Evolutionary conservation across 1,284 basidiomycete species (phyloP), one percentile per base, ranked within the genome.

Genomic region (Austroboletus niveus): DNA sequence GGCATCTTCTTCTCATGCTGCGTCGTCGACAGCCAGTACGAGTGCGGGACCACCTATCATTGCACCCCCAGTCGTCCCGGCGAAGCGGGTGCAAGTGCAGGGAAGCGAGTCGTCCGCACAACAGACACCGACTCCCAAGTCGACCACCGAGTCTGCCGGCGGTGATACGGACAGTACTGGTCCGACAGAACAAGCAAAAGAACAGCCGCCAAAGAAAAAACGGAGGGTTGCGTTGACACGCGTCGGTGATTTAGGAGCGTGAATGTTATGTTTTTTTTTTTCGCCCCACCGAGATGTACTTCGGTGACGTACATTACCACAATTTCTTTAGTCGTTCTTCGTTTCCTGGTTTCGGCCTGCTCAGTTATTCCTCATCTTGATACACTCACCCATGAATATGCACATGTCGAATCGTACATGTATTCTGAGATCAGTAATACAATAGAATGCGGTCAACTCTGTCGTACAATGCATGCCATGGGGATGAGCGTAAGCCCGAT

Each of bases 191-290:
- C 66, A 66, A 55, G 69, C 67, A 8, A 64, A 51, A 38, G 65
- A 54, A 2, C 64, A 80, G 45, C 84, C 81, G 14, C 87, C 89
- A 9, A 96, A 92, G 81, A 96, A 96, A 75, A 96, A 94, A 72
- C 80, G 93, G 52, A 77, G 93, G 32, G 84, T 95, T 17, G 89
- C 83, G 32, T 77, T 94, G 60, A 94, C 87, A 12, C 80, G 77
- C 29, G 79, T 90, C 2, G 79, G 82, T 17, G 88, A 86, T 67
- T 57, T 88, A 56, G 82, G 64, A 39, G 67, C 66, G 48, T 75
- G 52, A 70, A 45, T 43, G 27, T 38, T 30, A 17, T 42, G 47
- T 45, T 49, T n/a, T 9, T 17, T 50, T 52, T 47, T 48, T 53
- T 29, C 27, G 5, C 5, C 48, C n/a, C 49, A 32, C 40, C 47